Percentiles rank a stretch among this genome's conserved stretches.
Conservation (phyloP, 1,284 basidiomycete genomes). For the Albatrellus sp. region DNA sequence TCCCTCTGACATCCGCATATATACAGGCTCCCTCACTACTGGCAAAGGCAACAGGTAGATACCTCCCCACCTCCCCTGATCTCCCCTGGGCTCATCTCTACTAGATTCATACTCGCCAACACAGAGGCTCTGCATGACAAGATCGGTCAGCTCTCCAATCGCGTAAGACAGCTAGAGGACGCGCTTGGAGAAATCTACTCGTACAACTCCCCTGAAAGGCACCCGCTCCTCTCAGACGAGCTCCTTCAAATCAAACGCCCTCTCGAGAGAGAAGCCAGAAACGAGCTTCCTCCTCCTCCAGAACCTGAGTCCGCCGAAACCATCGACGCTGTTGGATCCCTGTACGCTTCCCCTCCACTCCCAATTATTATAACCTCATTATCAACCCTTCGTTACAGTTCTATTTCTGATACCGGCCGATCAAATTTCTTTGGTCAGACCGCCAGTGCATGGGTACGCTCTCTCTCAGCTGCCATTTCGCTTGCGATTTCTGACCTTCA, state of each 20-base stretch:
- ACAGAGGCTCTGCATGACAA: slow-evolving; percentile 58
- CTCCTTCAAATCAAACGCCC: slow-evolving; percentile 52
- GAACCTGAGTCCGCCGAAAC: slow-evolving; percentile 32
- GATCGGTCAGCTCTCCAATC: slow-evolving; percentile 42
- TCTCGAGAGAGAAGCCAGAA: slow-evolving; percentile 39
- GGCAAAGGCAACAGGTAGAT: slow-evolving; percentile 54
- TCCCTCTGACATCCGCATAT: slow-evolving; percentile 1
- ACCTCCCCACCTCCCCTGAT: background rate
- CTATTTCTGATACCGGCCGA: slow-evolving; percentile 45
- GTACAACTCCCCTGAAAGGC: slow-evolving; percentile 29
- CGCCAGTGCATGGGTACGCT: slow-evolving; percentile 54
- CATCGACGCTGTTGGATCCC: slow-evolving; percentile 50
- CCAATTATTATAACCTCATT: slow-evolving; percentile 7
- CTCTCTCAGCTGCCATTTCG: slow-evolving; percentile 3
- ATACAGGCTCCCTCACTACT: slow-evolving; percentile 50
- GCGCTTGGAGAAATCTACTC: slow-evolving; percentile 41
- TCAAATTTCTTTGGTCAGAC: slow-evolving; percentile 53
- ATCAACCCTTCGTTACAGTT: slow-evolving; percentile 23
- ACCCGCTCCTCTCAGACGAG: slow-evolving; percentile 47
- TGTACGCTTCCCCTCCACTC: slow-evolving; percentile 27
- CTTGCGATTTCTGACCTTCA: slow-evolving; percentile 6
- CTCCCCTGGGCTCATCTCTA: background rate
- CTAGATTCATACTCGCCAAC: slow-evolving; percentile 55
- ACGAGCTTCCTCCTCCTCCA: slow-evolving; percentile 21
- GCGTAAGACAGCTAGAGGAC: slow-evolving; percentile 53